A percentile compares a stretch with the other conserved stretches of the same genome.
These are phyloP conservation scores for Fagopyrum esculentum DNA, from an alignment of 148 eudicot species.

Conservation along the genomic window DNA sequence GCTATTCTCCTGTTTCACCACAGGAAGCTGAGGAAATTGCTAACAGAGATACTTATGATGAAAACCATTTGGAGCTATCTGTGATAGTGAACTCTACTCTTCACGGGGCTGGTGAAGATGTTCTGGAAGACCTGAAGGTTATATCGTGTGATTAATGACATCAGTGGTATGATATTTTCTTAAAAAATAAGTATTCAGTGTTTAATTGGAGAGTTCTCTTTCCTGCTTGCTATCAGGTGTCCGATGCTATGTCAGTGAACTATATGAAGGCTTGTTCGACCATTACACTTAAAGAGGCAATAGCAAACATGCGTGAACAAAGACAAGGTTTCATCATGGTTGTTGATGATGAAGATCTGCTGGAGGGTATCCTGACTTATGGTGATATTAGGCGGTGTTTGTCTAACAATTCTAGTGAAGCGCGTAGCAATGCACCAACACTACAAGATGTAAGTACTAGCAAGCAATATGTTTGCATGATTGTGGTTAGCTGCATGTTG, in stretches of 20 bases:
- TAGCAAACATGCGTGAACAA: slow-evolving; percentile 53
- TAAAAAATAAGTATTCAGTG: not conserved
- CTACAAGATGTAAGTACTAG: slow-evolving; percentile 49
- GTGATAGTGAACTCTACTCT: slow-evolving; percentile 36
- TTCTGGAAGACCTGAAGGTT: slow-evolving; percentile 76
- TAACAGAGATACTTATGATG: slow-evolving; percentile 31
- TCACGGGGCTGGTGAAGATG: slow-evolving; percentile 51
- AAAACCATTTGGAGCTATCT: slow-evolving; percentile 64
- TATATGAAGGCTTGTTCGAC: slow-evolving; percentile 42
- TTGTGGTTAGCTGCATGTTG: slow-evolving; percentile 3
- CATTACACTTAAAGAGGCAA: slow-evolving; percentile 57
- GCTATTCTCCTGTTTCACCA: slow-evolving; percentile 55
- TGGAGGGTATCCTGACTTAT: slow-evolving; percentile 82
- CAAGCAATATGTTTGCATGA: not conserved
- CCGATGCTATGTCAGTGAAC: slow-evolving; percentile 65
- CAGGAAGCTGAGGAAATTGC: slow-evolving; percentile 32
- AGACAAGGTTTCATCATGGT: slow-evolving; percentile 65
- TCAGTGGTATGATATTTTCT: not conserved
- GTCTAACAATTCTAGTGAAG: slow-evolving; percentile 35
- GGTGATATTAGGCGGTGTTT: slow-evolving; percentile 68
- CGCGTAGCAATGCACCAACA: slow-evolving; percentile 32
- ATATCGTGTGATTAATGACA: not conserved
- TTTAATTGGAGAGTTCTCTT: not conserved
- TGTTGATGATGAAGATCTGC: slow-evolving; percentile 62
- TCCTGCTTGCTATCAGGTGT: slow-evolving; percentile 47